Percentiles rank a stretch among this genome's conserved stretches.
Conservation (phyloP, 2,329 filamentous ascomycete genomes). For the Xylariaceae sp. region DNA sequence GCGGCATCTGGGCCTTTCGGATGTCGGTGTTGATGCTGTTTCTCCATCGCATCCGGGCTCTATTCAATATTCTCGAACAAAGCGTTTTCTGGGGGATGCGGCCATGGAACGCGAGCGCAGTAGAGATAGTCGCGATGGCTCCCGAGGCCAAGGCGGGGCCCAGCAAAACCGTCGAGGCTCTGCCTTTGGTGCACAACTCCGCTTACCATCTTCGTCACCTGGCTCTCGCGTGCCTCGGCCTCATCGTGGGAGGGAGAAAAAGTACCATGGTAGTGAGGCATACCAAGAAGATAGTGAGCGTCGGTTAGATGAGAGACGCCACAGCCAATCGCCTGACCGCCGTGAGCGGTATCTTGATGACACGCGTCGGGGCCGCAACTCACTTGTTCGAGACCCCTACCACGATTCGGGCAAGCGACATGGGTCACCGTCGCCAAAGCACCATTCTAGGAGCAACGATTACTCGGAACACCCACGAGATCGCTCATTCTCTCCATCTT, state of each 20-base stretch:
- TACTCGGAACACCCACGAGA: constrained; percentile 35
- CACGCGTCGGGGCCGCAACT: constrained; percentile 22
- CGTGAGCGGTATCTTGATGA: constrained; percentile 35
- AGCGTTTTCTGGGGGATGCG: constrained; percentile 35
- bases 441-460: constrained; percentile 34
- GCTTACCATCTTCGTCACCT: constrained; percentile 26
- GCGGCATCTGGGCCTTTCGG: constrained; percentile 24
- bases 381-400: constrained; percentile 21
- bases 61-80: constrained; percentile 20
- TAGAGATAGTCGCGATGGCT: constrained; percentile 34
- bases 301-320: constrained; percentile 35
- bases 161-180: constrained; percentile 27
- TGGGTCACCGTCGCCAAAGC: constrained; percentile 29
- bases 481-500: constrained; percentile 36
- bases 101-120: constrained; percentile 41
- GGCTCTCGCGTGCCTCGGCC: constrained; percentile 24
- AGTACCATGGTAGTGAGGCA: constrained; percentile 24
- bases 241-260: constrained; percentile 25
- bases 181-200: constrained; percentile 21
- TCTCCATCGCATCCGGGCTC: constrained; percentile 17
- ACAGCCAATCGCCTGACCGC: constrained; percentile 38
- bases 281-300: constrained; percentile 35
- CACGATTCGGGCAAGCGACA: constrained; percentile 31
- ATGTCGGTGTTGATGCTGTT: constrained; percentile 9
- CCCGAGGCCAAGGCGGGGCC: constrained; percentile 36